Conservation (phyloP, 225 moss, liverwort and hornwort species). For the Ulota crispa region DNA sequence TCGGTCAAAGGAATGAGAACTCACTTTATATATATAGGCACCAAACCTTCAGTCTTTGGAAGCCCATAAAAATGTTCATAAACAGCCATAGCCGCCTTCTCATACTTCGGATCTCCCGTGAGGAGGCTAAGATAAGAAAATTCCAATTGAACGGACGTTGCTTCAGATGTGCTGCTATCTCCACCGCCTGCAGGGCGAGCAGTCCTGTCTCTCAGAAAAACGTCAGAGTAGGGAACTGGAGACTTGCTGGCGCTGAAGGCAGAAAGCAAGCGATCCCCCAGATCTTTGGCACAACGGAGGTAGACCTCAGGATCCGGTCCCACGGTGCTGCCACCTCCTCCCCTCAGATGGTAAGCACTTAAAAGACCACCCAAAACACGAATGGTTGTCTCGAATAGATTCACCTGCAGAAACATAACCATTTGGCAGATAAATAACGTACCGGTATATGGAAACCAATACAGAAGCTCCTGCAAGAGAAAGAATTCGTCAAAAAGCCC, state of each 20-base stretch:
- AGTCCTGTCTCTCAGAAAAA: slow-evolving; percentile 57
- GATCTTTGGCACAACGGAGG: slow-evolving; percentile 70
- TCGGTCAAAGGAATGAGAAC: neutral
- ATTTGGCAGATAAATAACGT: slow-evolving; percentile 6
- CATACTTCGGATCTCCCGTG: slow-evolving; percentile 82
- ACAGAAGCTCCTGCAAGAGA: neutral
- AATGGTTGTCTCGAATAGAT: slow-evolving; percentile 96
- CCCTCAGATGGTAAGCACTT: slow-evolving; percentile 82
- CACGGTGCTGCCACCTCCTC: slow-evolving; percentile 39
- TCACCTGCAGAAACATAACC: slow-evolving; percentile 52
- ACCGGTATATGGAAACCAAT: neutral
- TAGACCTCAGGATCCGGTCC: slow-evolving; percentile 66
- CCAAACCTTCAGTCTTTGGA: slow-evolving; percentile 84
- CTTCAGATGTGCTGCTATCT: slow-evolving; percentile 90
- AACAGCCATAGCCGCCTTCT: slow-evolving; percentile 79
- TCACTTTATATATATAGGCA: slow-evolving; percentile 93
- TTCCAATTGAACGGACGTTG: slow-evolving; percentile 85
- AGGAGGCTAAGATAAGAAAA: slow-evolving; percentile 87
- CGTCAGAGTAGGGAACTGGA: slow-evolving; percentile 83
- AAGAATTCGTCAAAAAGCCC: neutral
- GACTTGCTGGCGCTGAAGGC: slow-evolving; percentile 81
- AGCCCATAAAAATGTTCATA: slow-evolving; percentile 82
- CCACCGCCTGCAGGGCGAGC: slow-evolving; percentile 80
- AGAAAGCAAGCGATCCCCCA: slow-evolving; percentile 77
- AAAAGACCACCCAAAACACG: slow-evolving; percentile 88